Conservation (phyloP, 192 early-diverging fungal genomes). For the Linnemannia hyalina region DNA sequence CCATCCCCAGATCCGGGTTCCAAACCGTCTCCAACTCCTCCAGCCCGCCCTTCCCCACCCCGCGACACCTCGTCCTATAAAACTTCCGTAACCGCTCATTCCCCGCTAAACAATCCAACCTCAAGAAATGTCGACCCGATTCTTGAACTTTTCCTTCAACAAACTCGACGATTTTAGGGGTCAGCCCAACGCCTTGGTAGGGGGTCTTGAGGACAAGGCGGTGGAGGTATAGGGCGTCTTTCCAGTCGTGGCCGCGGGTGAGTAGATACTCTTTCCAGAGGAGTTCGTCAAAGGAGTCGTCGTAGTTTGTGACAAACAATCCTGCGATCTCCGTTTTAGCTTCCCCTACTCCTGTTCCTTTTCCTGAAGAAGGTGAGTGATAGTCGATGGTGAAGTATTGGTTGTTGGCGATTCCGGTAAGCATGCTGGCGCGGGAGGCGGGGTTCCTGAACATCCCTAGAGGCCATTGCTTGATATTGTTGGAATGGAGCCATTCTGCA, state of each 20-base stretch:
- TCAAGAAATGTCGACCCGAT: constrained; percentile 24
- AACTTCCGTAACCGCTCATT: constrained; percentile 22
- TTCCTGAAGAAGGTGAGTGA: background rate
- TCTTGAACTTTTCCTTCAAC: constrained; percentile 19
- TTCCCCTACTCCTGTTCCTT: background rate
- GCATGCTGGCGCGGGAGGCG: background rate
- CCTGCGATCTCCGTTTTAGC: constrained; percentile 21
- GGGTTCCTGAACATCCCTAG: constrained; percentile 25
- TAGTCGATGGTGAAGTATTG: constrained; percentile 38
- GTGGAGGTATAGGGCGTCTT: constrained; percentile 41
- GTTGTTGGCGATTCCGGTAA: constrained; percentile 7
- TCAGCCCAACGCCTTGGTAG: constrained; percentile 28
- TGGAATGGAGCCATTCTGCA: constrained; percentile 8
- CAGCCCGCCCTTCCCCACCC: constrained; percentile 19
- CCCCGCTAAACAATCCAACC: constrained; percentile 29
- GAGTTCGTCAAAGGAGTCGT: constrained; percentile 28
- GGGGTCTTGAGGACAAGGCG: constrained; percentile 29
- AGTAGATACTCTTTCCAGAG: constrained; percentile 23
- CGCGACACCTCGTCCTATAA: constrained; percentile 33
- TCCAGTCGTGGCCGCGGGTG: constrained; percentile 14
- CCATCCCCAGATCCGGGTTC: constrained; percentile 11
- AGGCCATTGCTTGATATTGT: constrained; percentile 44
- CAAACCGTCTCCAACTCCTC: constrained; percentile 20
- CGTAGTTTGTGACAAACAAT: constrained; percentile 28
- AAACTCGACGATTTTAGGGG: constrained; percentile 27